Evolutionary conservation across 1,139 yeast genomes (phyloP).

Genomic region (Diutina scorzettiae): DNA sequence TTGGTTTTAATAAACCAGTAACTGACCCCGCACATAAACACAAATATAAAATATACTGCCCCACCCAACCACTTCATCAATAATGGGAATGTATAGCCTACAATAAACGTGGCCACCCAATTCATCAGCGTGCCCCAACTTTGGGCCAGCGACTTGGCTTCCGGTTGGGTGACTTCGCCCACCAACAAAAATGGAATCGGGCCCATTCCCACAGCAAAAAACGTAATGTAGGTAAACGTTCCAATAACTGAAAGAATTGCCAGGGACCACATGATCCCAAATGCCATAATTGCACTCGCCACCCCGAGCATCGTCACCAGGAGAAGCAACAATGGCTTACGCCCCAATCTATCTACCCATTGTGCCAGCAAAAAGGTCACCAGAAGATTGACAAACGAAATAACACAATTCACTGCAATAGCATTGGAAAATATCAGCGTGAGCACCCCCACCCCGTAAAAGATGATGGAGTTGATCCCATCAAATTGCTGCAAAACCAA

Average conservation of each 20-base stretch:
- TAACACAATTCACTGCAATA: slow-evolving; percentile 56
- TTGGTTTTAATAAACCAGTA: slow-evolving; percentile 31
- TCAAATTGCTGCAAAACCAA: slow-evolving; percentile 85
- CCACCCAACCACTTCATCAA: slow-evolving; percentile 59
- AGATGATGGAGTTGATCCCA: slow-evolving; percentile 85
- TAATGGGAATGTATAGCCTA: slow-evolving; percentile 74
- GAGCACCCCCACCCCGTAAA: slow-evolving; percentile 82
- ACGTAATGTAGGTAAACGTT: slow-evolving; percentile 61
- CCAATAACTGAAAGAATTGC: slow-evolving; percentile 50
- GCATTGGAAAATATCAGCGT: slow-evolving; percentile 52
- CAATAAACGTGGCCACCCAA: slow-evolving; percentile 79
- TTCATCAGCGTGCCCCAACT: slow-evolving; percentile 86
- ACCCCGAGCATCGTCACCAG: slow-evolving; percentile 63
- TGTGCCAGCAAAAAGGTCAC: slow-evolving; percentile 66
- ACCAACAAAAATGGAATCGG: slow-evolving; percentile 88
- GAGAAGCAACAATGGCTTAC: slow-evolving; percentile 55
- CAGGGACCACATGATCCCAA: slow-evolving; percentile 44
- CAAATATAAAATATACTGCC: slow-evolving; percentile 65
- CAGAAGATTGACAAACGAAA: slow-evolving; percentile 60
- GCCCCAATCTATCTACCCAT: slow-evolving; percentile 56
- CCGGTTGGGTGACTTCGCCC: slow-evolving; percentile 76
- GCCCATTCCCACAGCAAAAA: slow-evolving; percentile 87
- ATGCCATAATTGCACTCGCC: slow-evolving; percentile 44
- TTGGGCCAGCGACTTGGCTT: slow-evolving; percentile 79
- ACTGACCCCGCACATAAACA: slow-evolving; percentile 40